Evolutionary conservation across 2,329 filamentous ascomycete species (phyloP).

Genomic region (Microcyclosporella mali): DNA sequence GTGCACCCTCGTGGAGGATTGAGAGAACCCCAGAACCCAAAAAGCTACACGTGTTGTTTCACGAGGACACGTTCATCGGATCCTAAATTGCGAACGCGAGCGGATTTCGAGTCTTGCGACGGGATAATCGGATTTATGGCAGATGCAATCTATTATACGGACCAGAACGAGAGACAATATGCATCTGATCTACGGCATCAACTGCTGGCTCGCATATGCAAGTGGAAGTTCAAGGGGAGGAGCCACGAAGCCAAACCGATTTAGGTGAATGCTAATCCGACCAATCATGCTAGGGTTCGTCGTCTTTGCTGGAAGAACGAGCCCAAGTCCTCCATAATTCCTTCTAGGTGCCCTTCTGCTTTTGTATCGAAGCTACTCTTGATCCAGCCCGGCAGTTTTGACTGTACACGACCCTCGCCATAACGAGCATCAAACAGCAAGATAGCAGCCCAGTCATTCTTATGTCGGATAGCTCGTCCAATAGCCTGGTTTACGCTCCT

Average conservation of each 20-base stretch:
- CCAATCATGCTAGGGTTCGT: background rate
- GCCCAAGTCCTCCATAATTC: slow-evolving; percentile 10
- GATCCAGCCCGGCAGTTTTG: slow-evolving; percentile 88
- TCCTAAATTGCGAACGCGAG: too few species aligned
- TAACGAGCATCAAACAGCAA: slow-evolving; percentile 79
- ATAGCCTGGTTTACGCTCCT: slow-evolving; percentile 95
- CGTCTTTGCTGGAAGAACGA: slow-evolving; percentile 9
- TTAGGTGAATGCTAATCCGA: too few species aligned
- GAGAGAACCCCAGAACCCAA: background rate
- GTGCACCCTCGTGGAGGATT: too few species aligned
- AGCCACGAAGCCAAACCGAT: too few species aligned
- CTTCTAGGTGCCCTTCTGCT: slow-evolving; percentile 2
- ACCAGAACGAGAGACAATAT: too few species aligned
- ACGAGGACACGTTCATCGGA: background rate
- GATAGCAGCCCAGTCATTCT: slow-evolving; percentile 83
- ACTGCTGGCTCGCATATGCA: too few species aligned
- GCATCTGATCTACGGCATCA: too few species aligned
- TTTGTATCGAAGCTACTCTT: slow-evolving; percentile 29
- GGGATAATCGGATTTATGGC: too few species aligned
- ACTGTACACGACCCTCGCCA: slow-evolving; percentile 62
- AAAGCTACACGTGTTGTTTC: slow-evolving; percentile 1
- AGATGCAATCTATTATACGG: too few species aligned
- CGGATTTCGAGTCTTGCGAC: too few species aligned
- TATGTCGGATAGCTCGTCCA: slow-evolving; percentile 83
- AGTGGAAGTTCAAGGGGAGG: too few species aligned